These are phyloP conservation scores for Sporothrix pseudoabietina DNA, from an alignment of 2,329 filamentous ascomycete species.

Conservation along the genomic window DNA sequence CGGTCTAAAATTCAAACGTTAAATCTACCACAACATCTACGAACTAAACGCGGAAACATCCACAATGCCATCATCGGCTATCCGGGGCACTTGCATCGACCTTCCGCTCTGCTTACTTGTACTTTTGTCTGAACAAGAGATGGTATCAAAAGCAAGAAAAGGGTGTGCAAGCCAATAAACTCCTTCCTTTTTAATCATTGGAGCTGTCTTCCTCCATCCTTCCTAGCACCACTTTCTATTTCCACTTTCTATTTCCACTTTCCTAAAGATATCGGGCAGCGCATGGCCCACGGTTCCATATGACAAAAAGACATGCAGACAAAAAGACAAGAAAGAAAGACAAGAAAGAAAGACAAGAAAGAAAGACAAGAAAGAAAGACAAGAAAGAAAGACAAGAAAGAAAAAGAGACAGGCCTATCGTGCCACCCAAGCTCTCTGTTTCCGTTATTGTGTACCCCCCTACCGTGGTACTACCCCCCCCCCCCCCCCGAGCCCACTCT, in stretches of 20 bases:
- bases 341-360: too few relatives aligned
- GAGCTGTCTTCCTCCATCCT: not conserved
- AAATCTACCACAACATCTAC: not conserved
- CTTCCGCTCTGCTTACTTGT: not conserved
- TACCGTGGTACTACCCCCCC: not conserved
- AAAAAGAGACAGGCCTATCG: constrained; percentile 15
- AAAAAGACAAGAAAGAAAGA: not conserved
- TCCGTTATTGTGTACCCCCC: constrained; percentile 9
- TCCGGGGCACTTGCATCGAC: not conserved
- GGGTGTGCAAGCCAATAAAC: constrained; percentile 26
- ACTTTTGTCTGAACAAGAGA: too few relatives aligned
- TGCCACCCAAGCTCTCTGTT: not conserved
- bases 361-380: too few relatives aligned
- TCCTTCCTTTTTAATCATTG: constrained; percentile 27
- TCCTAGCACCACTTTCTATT: not conserved
- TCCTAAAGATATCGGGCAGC: not conserved
- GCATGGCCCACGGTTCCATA: constrained; percentile 2
- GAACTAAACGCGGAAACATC: not conserved
- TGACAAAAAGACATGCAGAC: too few relatives aligned
- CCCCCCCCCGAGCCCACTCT: not conserved
- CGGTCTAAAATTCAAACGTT: not conserved
- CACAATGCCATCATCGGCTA: not conserved
- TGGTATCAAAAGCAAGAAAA: not conserved
- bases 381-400: not conserved
- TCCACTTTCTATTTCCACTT: not conserved